Conservation (phyloP, 2,329 filamentous ascomycete genomes). For the Penicillium oxalicum region DNA sequence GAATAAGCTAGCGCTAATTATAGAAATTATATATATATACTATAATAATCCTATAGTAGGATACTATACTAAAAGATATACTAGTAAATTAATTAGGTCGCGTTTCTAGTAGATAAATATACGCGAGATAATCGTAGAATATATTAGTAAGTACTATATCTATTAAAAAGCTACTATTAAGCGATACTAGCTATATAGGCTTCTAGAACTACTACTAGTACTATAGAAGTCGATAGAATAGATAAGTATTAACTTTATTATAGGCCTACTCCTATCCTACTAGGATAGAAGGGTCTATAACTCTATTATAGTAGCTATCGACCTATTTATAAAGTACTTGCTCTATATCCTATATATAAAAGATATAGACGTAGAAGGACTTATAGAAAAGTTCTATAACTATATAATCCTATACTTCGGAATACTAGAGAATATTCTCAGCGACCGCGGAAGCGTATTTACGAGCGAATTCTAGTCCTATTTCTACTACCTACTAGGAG, state of each 20-base stretch:
- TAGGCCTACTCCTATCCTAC: not conserved
- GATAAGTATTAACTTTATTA: constrained; percentile 1
- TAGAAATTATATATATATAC: not conserved
- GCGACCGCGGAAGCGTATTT: not conserved
- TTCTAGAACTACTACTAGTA: not conserved
- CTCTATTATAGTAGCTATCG: not conserved
- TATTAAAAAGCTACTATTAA: not conserved
- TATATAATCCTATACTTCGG: not conserved
- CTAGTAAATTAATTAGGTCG: too few relatives aligned
- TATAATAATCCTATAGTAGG: not conserved
- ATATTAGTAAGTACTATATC: not conserved
- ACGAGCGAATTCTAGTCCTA: not conserved
- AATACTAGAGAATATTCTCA: not conserved
- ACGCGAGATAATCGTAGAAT: not conserved
- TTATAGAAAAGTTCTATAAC: not conserved
- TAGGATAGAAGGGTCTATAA: not conserved
- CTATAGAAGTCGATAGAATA: not conserved
- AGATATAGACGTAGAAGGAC: not conserved
- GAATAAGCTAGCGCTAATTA: not conserved
- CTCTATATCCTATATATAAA: not conserved
- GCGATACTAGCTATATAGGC: not conserved
- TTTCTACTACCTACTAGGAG: not conserved
- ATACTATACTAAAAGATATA: not conserved
- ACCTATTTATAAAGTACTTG: not conserved
- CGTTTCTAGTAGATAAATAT: not conserved